Conservation (phyloP, 192 early-diverging fungal species). For the Coemansia pectinata region DNA sequence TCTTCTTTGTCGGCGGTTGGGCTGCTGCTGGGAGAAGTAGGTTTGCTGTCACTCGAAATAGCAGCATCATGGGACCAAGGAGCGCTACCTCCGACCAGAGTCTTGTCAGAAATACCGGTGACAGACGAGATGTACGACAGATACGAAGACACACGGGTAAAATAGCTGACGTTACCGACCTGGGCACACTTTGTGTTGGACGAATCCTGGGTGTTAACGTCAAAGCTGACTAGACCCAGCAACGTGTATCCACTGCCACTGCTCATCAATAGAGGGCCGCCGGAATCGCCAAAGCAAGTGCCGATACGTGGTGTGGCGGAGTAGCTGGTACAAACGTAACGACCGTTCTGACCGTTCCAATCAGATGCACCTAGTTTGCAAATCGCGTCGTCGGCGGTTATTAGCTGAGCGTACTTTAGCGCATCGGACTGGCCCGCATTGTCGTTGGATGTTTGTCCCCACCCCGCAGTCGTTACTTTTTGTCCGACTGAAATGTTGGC, state of each 20-base stretch:
- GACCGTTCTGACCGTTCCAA: slow-evolving; percentile 44
- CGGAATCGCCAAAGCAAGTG: slow-evolving; percentile 56
- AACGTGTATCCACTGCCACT: slow-evolving; percentile 32
- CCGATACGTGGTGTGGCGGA: slow-evolving; percentile 40
- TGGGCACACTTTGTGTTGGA: slow-evolving; percentile 43
- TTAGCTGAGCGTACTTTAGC: slow-evolving; percentile 40
- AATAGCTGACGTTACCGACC: slow-evolving; percentile 50
- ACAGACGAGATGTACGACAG: slow-evolving; percentile 39
- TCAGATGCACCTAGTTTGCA: slow-evolving; percentile 28
- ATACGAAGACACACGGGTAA: slow-evolving; percentile 51
- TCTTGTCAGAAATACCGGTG: slow-evolving; percentile 32
- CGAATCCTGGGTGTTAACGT: slow-evolving; percentile 49
- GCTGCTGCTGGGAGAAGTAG: background rate
- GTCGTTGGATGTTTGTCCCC: slow-evolving; percentile 45
- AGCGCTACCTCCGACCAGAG: slow-evolving; percentile 16
- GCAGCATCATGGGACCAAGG: slow-evolving; percentile 14
- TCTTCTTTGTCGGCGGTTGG: background rate
- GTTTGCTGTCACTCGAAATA: background rate
- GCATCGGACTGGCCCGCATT: slow-evolving; percentile 28
- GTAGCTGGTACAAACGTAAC: slow-evolving; percentile 50
- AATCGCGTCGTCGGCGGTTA: slow-evolving; percentile 26
- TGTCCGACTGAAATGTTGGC: slow-evolving; percentile 27
- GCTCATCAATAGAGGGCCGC: slow-evolving; percentile 45
- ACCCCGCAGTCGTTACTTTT: slow-evolving; percentile 38
- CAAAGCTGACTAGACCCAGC: slow-evolving; percentile 52